Percentiles rank a stretch among this genome's conserved stretches.
Conservation (phyloP, 2,329 filamentous ascomycete genomes). For the Phyllachora maydis region DNA sequence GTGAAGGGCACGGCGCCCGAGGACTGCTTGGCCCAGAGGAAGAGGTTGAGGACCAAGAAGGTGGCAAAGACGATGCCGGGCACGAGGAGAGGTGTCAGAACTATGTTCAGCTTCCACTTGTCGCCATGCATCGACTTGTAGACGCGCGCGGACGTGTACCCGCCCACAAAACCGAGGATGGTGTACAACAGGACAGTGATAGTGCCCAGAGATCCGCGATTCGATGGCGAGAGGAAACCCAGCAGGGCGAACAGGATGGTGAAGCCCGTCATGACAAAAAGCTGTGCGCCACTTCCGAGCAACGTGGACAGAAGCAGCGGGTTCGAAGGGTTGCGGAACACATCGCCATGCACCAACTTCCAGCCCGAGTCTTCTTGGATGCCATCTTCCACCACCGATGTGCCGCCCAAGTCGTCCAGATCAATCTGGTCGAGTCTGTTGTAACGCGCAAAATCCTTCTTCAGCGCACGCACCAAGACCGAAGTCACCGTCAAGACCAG, state of each 20-base stretch:
- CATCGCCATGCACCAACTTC: conserved; percentile 95
- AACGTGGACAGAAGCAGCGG: conserved; percentile 73
- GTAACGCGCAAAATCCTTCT: conserved; percentile 91
- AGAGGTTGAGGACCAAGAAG: conserved; percentile 91
- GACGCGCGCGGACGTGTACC: conserved; percentile 71
- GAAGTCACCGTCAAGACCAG: conserved; percentile 80
- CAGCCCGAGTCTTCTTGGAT: conserved; percentile 96
- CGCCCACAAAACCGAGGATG: conserved; percentile 76
- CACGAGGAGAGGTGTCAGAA: conserved; percentile 66
- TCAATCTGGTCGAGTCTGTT: conserved; percentile 85
- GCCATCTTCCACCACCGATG: conserved; percentile 65
- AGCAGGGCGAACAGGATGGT: conserved; percentile 87
- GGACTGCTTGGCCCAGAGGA: conserved; percentile 84
- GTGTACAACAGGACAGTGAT: conserved; percentile 90
- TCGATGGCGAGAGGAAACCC: conserved; percentile 87
- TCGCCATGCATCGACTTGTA: conserved; percentile 93
- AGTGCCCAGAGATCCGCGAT: conserved; percentile 81
- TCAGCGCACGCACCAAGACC: conserved; percentile 71
- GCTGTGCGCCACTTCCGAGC: conserved; percentile 80
- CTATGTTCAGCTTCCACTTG: conserved; percentile 85
- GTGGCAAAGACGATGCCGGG: conserved; percentile 68
- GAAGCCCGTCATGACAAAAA: conserved; percentile 93
- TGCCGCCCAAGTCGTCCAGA: conserved; percentile 71
- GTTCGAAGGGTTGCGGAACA: conserved; percentile 73
- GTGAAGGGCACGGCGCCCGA: conserved; percentile 90